Evolutionary conservation across 2,329 filamentous ascomycete genomes (phyloP), one percentile per base, ranked within the genome.

Genomic region (Venturiaceae sp.): DNA sequence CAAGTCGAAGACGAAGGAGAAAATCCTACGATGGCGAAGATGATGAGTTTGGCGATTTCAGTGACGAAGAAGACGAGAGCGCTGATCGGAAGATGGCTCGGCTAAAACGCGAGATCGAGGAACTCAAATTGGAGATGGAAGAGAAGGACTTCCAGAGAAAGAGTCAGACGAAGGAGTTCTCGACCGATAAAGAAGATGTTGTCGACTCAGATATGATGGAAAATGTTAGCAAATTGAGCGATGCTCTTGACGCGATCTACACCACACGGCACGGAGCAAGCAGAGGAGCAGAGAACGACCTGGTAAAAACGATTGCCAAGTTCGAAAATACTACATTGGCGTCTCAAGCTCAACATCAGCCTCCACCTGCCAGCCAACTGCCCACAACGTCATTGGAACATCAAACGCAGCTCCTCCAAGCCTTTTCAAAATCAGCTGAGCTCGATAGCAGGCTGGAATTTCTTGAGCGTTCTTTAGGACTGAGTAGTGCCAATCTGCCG

Each of bases 401-500:
- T 9, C 37, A 56, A 23, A 50, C 59, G 34, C 61, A 73, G 21
- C 52, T 62, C 41, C 69, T 74, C 9, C 86, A 90, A 66, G 83
- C 86, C 28, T 78, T 96, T 36, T 83, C 85, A 34, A 88, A 91
- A 70, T 87, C 90, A 6, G 89, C 92, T 26, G 88, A 94, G 62
- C 96, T 99, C 66, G 92, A 97, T 68, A 81, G 83, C 32, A 84
- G 94, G 5, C 82, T 99, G 21, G 77, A 86, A 2, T 76, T 87
- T 32, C 77, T 99, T 53, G 94, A 99, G 75, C 84, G 84, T 64
- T 82, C 85, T 1, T 81, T 99, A 30, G 94, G 94, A 9, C 81
- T 96, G 53, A 87, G 84, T 41, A 84, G 85, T 23, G 83, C 85
- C 0, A 80, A 83, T 11, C 77, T 88, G 63, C 81, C 86, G 0